phyloP scores from a whole-genome alignment of 164 flowering plant species.

The Warburgia ugandensis region DNA sequence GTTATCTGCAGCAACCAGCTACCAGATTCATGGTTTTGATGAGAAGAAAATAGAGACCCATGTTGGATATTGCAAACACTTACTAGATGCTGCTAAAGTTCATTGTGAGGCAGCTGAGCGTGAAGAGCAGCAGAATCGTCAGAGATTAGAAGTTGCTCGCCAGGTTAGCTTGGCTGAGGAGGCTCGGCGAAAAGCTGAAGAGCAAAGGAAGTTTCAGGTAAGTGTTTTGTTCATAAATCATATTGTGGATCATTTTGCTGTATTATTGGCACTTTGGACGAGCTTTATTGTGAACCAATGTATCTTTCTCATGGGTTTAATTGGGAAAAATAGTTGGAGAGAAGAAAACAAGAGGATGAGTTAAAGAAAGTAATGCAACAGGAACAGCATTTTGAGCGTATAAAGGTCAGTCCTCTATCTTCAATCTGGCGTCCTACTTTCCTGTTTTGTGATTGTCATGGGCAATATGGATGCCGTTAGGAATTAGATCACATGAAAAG shows the following conservation, averaged over 20 bases:
- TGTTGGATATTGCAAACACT: conserved; percentile 89
- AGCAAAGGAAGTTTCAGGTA: conserved; percentile 82
- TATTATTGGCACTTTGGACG: too few species aligned
- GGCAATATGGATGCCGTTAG: too few species aligned
- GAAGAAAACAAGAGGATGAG: conserved; percentile 91
- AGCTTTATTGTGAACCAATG: conserved; percentile 6
- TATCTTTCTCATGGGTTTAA: conserved; percentile 2
- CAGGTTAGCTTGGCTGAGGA: conserved; percentile 84
- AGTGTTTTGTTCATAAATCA: not conserved
- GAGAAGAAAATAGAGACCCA: conserved; percentile 94
- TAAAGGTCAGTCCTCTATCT: conserved; percentile 46
- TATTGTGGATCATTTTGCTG: not conserved
- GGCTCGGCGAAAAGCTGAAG: conserved; percentile 89
- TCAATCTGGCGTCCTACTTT: not conserved
- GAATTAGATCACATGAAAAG: too few species aligned
- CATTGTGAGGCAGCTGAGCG: conserved; percentile 92
- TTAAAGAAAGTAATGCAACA: conserved; percentile 69
- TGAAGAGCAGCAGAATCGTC: conserved; percentile 76
- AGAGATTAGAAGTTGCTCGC: conserved; percentile 79
- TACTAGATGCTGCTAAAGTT: conserved; percentile 83
- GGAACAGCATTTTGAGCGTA: conserved; percentile 72
- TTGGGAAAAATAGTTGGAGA: conserved; percentile 62
- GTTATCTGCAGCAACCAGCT: conserved; percentile 76
- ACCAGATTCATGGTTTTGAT: conserved; percentile 89
- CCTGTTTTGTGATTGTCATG: not conserved